These are phyloP conservation scores for Nothophaeocryptopus gaeumannii DNA, from an alignment of 2,329 filamentous ascomycete genomes.

Conservation along the genomic window DNA sequence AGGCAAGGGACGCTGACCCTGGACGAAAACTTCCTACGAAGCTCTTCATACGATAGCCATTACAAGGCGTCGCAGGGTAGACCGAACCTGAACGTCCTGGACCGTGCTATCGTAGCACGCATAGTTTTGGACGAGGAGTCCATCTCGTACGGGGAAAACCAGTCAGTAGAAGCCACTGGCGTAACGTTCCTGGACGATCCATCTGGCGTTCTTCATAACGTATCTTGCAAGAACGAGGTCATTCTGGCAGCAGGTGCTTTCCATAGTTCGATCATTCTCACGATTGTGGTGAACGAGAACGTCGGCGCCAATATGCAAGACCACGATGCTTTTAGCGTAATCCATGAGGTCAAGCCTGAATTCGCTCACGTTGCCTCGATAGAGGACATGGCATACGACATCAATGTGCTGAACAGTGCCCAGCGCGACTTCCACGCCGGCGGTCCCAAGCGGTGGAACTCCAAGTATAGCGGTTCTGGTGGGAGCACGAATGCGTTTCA, in stretches of 20 bases:
- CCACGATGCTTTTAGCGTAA: no score
- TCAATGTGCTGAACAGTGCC: slow-evolving; percentile 10
- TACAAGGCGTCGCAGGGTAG: slow-evolving; percentile 9
- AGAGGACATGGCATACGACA: slow-evolving; percentile 9
- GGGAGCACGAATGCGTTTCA: slow-evolving; percentile 20
- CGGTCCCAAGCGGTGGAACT: slow-evolving; percentile 9
- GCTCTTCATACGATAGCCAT: slow-evolving; percentile 13
- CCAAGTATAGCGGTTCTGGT: slow-evolving; percentile 17
- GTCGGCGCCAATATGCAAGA: slow-evolving; percentile 61
- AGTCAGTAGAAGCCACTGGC: neutral
- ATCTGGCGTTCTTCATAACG: slow-evolving; percentile 16
- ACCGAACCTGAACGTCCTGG: slow-evolving; percentile 12
- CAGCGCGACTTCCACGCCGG: slow-evolving; percentile 16
- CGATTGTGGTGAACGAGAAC: slow-evolving; percentile 56
- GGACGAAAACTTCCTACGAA: slow-evolving; percentile 15
- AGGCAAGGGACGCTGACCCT: slow-evolving; percentile 18
- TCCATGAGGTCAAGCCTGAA: slow-evolving; percentile 4
- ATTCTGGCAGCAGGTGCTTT: slow-evolving; percentile 55
- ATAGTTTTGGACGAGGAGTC: slow-evolving; percentile 11
- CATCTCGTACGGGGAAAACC: no score
- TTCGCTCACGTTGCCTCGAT: neutral
- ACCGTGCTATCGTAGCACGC: slow-evolving; percentile 8
- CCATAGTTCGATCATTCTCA: slow-evolving; percentile 63
- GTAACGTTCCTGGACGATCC: slow-evolving; percentile 14
- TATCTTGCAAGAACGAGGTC: slow-evolving; percentile 39